Evolutionary conservation across 2,329 filamentous ascomycete species (phyloP).

Genomic region (Fusarium longipes): DNA sequence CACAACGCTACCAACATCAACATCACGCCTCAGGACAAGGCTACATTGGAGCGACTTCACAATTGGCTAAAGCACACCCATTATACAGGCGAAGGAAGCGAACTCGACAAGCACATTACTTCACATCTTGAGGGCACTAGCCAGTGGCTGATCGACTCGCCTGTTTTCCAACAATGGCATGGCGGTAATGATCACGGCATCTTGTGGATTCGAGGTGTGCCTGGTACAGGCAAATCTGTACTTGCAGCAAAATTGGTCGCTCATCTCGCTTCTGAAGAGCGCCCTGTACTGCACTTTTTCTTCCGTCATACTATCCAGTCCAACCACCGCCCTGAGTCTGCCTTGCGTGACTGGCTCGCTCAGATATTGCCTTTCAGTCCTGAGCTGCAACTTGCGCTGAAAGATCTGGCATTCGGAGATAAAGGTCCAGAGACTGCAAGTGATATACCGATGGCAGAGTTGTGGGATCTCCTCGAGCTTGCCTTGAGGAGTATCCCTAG

Average conservation of each 20-base stretch:
- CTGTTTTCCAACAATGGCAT: conserved; percentile 25
- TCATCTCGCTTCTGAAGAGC: conserved; percentile 3
- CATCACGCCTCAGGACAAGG: conserved; percentile 45
- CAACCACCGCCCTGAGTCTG: conserved; percentile 47
- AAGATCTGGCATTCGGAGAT: conserved; percentile 1
- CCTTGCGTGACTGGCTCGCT: conserved; percentile 52
- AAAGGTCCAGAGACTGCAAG: neutral
- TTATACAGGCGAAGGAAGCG: conserved; percentile 24
- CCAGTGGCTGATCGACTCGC: conserved; percentile 18
- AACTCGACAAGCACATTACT: conserved; percentile 26
- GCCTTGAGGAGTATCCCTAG: conserved; percentile 38
- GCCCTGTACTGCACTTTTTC: conserved; percentile 54
- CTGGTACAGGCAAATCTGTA: conserved; percentile 55
- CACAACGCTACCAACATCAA: conserved; percentile 45
- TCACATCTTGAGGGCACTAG: conserved; percentile 24
- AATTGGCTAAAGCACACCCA: conserved; percentile 28
- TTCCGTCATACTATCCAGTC: conserved; percentile 54
- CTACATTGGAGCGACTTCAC: conserved; percentile 38
- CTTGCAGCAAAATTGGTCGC: conserved; percentile 46
- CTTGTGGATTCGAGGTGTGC: conserved; percentile 48
- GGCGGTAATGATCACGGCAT: neutral
- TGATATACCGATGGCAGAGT: conserved; percentile 24
- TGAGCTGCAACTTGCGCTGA: conserved; percentile 44
- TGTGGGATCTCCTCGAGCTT: conserved; percentile 49
- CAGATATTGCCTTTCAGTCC: conserved; percentile 50